Evolutionary conservation across 495 filamentous ascomycete species (phyloP).

Genomic region (Endocarpon pusillum): DNA sequence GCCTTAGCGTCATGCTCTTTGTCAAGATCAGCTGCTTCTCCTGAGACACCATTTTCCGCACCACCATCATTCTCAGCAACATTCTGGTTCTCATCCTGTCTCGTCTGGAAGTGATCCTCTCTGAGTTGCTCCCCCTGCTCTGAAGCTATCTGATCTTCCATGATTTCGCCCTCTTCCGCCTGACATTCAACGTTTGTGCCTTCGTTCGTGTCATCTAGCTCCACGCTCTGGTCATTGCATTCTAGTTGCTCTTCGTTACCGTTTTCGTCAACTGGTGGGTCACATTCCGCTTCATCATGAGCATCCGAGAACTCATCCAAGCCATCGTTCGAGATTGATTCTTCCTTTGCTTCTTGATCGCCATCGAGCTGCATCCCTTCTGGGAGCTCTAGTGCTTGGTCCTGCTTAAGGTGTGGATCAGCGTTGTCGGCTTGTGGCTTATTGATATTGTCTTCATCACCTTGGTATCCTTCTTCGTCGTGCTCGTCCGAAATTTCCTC

Average conservation of each 20-base stretch:
- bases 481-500: constrained; percentile 38
- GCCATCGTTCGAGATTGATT: constrained; percentile 47
- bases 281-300: constrained; percentile 36
- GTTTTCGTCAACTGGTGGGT: constrained; percentile 7
- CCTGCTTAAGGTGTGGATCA: constrained; percentile 58
- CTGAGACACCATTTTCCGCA: constrained; percentile 29
- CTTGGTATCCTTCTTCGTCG: constrained; percentile 36
- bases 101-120: constrained; percentile 25
- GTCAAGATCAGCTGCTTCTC: constrained; percentile 27
- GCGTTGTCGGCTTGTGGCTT: constrained; percentile 44
- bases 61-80: constrained; percentile 31
- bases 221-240: constrained; percentile 15
- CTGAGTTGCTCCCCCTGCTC: constrained; percentile 26
- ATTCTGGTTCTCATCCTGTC: constrained; percentile 26
- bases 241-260: constrained; percentile 1
- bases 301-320: constrained; percentile 59
- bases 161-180: constrained; percentile 25
- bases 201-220: constrained; percentile 1
- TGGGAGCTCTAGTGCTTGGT: constrained; percentile 44
- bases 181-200: constrained; percentile 22
- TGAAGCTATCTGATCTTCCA: constrained; percentile 38
- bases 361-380: constrained; percentile 56
- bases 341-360: constrained; percentile 43
- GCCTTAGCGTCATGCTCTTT: constrained; percentile 47
- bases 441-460: constrained; percentile 43